Evolutionary conservation across 768 basidiomycete genomes (phyloP), one percentile per base, ranked within the genome.

Genomic region (Serendipita indica): DNA sequence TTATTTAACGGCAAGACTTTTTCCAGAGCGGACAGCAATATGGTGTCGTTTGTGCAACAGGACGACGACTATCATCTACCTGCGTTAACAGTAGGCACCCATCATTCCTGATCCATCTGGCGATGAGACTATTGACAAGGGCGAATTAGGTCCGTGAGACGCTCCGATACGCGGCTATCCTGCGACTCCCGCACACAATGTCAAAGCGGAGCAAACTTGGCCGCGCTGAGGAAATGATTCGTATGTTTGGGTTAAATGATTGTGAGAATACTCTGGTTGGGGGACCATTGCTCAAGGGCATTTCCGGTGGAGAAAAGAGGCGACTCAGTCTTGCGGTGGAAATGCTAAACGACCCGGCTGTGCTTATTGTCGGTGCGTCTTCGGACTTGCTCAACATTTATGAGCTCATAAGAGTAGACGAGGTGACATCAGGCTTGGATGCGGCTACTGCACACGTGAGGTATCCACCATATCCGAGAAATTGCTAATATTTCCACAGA

Each of bases 231-330:
- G 74, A 75, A 54, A 73, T 77, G 1, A 61, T 77, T 2, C 43
- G 66, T 20, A 73, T 75, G 72, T 68, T 77, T 16, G 75, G 76
- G 0, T 63, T 77, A 33, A 71, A 71, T 58, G 71, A 72, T 43
- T 75, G 74, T 58, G 75, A 74, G n/a, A 70, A 76, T 61, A 67
- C 70, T 18, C 68, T 73, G 25, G 73, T 77, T 28, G 76, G 76
- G 20, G 75, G 75, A 1, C 69, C 70, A 39, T 58, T 74, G 13
- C 59, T 68, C 34, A 69, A 74, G 63, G 75, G 75, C 1, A 77
- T 77, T 33, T 70, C 69, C 7, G 76, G 76, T 3, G 76, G 76
- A 18, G 75, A 77, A 62, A 77, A 77, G 64, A 64, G 75, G 1
- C 67, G 76, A 32, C 64, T 77, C 6, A 73, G 72, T 22, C 64